These are phyloP conservation scores for Protomyces macrosporus DNA, from an alignment of 1,139 yeast genomes.

Conservation along the genomic window DNA sequence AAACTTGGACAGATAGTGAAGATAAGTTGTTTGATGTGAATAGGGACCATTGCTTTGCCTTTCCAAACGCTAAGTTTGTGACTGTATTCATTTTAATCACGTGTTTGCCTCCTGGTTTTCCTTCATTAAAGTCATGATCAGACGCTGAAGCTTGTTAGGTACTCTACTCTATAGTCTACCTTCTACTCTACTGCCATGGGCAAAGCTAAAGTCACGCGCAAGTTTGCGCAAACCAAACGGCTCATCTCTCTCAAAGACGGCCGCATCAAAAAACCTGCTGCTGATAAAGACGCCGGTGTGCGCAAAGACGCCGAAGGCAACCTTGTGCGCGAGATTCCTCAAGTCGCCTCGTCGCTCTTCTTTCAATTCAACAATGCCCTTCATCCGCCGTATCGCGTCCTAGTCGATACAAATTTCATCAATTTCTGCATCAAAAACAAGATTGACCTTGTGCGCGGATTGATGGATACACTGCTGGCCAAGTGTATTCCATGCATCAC, in stretches of 20 bases:
- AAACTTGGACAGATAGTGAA: too few relatives aligned
- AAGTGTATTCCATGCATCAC: constrained; percentile 93
- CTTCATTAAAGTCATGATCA: too few relatives aligned
- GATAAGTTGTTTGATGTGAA: too few relatives aligned
- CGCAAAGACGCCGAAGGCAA: constrained; percentile 37
- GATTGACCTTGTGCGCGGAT: constrained; percentile 83
- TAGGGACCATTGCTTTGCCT: too few relatives aligned
- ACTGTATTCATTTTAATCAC: too few relatives aligned
- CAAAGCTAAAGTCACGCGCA: constrained; percentile 92
- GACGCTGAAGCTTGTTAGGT: too few relatives aligned
- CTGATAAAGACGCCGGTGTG: constrained; percentile 42
- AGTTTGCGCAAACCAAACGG: constrained; percentile 88
- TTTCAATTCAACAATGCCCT: constrained; percentile 92
- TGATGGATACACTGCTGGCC: constrained; percentile 93
- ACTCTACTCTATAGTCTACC: too few relatives aligned
- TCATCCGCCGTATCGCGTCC: constrained; percentile 92
- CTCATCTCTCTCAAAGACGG: constrained; percentile 69
- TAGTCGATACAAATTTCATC: constrained; percentile 92
- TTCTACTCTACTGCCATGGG: constrained; percentile 57
- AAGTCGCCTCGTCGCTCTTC: constrained; percentile 89
- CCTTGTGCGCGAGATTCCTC: constrained; percentile 81
- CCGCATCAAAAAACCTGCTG: constrained; percentile 45
- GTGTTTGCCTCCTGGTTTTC: too few relatives aligned
- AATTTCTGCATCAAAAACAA: constrained; percentile 94
- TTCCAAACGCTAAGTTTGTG: too few relatives aligned